Conservation (phyloP, 495 filamentous ascomycete genomes). For the Coniosporium apollinis region DNA sequence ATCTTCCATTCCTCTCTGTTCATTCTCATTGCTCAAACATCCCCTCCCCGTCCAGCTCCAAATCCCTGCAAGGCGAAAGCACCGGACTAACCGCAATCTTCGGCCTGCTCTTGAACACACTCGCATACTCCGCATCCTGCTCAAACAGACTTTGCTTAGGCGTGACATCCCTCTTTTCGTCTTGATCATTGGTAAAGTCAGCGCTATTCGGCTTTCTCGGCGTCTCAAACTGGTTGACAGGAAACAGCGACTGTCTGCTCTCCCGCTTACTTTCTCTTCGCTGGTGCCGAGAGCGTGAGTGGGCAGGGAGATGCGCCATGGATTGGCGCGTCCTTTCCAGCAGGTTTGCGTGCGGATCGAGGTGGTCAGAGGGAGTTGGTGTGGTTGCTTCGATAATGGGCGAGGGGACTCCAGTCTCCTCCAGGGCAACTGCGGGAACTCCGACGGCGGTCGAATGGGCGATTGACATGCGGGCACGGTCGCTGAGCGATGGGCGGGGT, state of each 20-base stretch:
- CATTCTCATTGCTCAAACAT: no score
- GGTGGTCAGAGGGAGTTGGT: background rate
- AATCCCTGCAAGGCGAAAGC: conserved; percentile 29
- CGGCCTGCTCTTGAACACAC: conserved; percentile 73
- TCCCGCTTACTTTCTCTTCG: conserved; percentile 32
- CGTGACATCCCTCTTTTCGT: conserved; percentile 23
- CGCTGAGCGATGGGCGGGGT: conserved; percentile 25
- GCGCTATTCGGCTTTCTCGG: no score
- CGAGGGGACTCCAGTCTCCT: background rate
- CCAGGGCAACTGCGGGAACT: conserved; percentile 1
- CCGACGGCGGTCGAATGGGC: conserved; percentile 12
- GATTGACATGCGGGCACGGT: conserved; percentile 29
- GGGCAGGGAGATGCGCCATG: conserved; percentile 43
- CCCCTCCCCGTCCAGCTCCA: background rate
- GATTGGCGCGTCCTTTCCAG: conserved; percentile 65
- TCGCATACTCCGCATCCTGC: conserved; percentile 61
- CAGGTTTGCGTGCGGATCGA: conserved; percentile 23
- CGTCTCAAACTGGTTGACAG: conserved; percentile 46
- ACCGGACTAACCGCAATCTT: conserved; percentile 63
- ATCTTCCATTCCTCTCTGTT: no score
- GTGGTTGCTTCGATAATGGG: background rate
- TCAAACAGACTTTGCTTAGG: conserved; percentile 43
- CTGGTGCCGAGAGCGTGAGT: conserved; percentile 12
- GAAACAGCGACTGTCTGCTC: conserved; percentile 30
- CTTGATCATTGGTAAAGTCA: no score